Evolutionary conservation across 495 filamentous ascomycete species (phyloP).

Genomic region (Apiosordaria backusii): DNA sequence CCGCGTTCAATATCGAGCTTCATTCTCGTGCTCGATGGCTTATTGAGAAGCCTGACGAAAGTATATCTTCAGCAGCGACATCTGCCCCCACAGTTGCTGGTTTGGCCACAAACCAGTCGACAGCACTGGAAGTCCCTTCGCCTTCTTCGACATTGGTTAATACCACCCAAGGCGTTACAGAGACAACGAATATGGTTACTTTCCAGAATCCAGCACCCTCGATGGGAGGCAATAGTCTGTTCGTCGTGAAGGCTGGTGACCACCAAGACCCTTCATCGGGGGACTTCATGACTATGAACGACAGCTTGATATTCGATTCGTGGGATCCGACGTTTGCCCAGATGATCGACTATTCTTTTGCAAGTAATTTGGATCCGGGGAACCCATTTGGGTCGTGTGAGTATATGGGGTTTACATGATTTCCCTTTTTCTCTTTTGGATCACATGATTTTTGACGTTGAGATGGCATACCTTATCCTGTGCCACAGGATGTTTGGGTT

Average conservation of each 20-base stretch:
- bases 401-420: slow-evolving; percentile 11
- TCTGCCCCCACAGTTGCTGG: background rate
- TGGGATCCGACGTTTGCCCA: slow-evolving; percentile 23
- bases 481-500: no score
- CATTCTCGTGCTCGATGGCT: background rate
- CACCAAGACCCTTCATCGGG: background rate
- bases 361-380: slow-evolving; percentile 19
- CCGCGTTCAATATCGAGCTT: background rate
- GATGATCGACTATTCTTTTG: slow-evolving; percentile 21
- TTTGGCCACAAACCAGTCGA: no score
- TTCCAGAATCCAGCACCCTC: no score
- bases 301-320: slow-evolving; percentile 14
- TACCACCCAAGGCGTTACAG: no score
- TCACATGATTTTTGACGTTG: no score
- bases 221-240: no score
- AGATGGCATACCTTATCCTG: no score
- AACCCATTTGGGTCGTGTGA: slow-evolving; percentile 22
- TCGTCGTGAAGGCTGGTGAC: background rate
- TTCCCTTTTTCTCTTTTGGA: no score
- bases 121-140: no score
- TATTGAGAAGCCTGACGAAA: background rate
- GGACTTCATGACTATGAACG: slow-evolving; percentile 11
- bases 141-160: no score
- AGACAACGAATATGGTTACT: no score
- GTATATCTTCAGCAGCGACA: background rate